These are phyloP conservation scores for Calonectria montana DNA, from an alignment of 2,329 filamentous ascomycete genomes.

Conservation along the genomic window DNA sequence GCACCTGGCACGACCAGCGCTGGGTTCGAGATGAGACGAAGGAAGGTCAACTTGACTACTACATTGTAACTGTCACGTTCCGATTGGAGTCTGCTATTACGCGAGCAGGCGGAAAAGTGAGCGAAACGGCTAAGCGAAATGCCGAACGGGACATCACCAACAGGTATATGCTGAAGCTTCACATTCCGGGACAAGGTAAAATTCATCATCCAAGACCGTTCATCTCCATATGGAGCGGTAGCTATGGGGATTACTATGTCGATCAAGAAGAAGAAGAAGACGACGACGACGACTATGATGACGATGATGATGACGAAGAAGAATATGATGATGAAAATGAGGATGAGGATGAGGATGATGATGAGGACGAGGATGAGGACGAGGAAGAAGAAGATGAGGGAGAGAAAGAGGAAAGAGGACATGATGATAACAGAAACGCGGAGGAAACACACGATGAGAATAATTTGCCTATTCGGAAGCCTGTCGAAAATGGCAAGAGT, in stretches of 20 bases:
- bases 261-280: neutral
- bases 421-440: too few relatives aligned
- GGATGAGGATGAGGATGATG: neutral
- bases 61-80: slow-evolving; percentile 55
- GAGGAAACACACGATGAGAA: too few relatives aligned
- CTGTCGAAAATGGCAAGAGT: too few relatives aligned
- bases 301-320: neutral
- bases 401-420: neutral
- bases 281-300: neutral
- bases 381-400: neutral
- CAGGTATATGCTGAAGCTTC: neutral
- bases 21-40: slow-evolving; percentile 57
- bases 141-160: neutral
- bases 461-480: too few relatives aligned
- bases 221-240: neutral
- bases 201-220: neutral
- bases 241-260: neutral
- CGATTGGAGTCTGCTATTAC: slow-evolving; percentile 30
- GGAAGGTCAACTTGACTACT: slow-evolving; percentile 55
- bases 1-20: slow-evolving; percentile 49
- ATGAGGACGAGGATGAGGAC: neutral
- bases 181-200: neutral
- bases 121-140: slow-evolving; percentile 8
- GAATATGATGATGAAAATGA: neutral
- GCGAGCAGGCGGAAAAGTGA: slow-evolving; percentile 30